These are phyloP conservation scores for Populus nigra DNA, from an alignment of 345 rosid species.

Conservation along the genomic window DNA sequence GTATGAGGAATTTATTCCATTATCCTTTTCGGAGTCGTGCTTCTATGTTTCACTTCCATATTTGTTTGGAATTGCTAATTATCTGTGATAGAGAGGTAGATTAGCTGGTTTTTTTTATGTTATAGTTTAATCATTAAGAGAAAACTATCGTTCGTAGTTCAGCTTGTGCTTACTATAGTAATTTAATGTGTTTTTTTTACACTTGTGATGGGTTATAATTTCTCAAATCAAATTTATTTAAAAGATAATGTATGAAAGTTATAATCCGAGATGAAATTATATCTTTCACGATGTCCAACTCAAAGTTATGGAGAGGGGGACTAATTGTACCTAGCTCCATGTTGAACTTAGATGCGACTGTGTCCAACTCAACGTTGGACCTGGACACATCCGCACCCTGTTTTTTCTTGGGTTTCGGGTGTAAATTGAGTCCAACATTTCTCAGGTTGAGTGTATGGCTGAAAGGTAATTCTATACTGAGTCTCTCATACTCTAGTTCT, in stretches of 20 bases:
- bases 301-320: fast-evolving
- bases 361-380: no score
- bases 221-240: fast-evolving
- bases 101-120: not conserved
- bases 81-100: not conserved
- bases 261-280: no score
- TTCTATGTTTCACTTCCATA: not conserved
- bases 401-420: fast-evolving
- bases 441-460: no score
- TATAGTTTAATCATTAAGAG: not conserved
- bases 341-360: no score
- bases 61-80: not conserved
- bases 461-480: fast-evolving
- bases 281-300: no score
- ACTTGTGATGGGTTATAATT: no score
- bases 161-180: no score
- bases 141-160: not conserved
- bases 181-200: no score
- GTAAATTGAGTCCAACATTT: no score
- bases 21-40: not conserved
- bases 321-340: fast-evolving
- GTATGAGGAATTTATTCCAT: not conserved
- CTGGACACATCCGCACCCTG: fast-evolving
- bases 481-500: fast-evolving
- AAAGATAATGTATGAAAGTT: fast-evolving